A percentile compares a stretch with the other conserved stretches of the same genome.
phyloP scores from a whole-genome alignment of 140 eudicot species.

The Bidens hawaiensis region DNA sequence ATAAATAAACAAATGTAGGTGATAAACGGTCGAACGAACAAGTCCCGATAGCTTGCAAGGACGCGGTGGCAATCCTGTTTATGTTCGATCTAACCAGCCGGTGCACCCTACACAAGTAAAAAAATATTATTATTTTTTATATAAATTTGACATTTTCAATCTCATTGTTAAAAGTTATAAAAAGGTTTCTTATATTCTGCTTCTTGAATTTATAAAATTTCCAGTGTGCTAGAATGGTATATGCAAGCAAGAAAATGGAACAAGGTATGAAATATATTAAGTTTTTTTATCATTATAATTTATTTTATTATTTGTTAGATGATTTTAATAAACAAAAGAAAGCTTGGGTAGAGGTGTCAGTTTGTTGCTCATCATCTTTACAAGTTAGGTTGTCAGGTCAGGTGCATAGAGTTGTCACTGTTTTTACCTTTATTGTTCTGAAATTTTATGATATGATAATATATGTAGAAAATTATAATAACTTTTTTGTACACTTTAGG shows the following conservation, averaged over 20 bases:
- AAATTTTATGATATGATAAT: neutral
- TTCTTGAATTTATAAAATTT: conserved; percentile 13
- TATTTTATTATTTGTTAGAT: neutral
- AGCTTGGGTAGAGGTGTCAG: conserved; percentile 15
- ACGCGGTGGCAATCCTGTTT: conserved; percentile 76
- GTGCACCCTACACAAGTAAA: conserved; percentile 70
- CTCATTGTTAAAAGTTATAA: no score
- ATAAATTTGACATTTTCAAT: no score
- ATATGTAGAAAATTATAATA: no score
- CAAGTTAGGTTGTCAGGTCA: conserved; percentile 36
- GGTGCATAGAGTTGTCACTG: conserved; percentile 35
- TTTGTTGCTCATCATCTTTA: conserved; percentile 27
- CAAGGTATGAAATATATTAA: conserved; percentile 45
- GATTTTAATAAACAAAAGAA: neutral
- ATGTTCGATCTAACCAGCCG: conserved; percentile 96
- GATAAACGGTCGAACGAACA: conserved; percentile 56
- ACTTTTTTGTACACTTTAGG: no score
- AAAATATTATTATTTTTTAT: neutral
- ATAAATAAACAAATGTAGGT: conserved; percentile 34
- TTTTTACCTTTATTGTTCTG: conserved; percentile 9
- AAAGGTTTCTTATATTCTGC: neutral
- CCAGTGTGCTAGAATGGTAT: conserved; percentile 90
- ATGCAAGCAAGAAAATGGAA: conserved; percentile 89
- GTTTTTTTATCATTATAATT: neutral
- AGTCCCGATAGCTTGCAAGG: conserved; percentile 91